Conservation (phyloP, 1,284 basidiomycete species). For the Tylopilus orsonianus region DNA sequence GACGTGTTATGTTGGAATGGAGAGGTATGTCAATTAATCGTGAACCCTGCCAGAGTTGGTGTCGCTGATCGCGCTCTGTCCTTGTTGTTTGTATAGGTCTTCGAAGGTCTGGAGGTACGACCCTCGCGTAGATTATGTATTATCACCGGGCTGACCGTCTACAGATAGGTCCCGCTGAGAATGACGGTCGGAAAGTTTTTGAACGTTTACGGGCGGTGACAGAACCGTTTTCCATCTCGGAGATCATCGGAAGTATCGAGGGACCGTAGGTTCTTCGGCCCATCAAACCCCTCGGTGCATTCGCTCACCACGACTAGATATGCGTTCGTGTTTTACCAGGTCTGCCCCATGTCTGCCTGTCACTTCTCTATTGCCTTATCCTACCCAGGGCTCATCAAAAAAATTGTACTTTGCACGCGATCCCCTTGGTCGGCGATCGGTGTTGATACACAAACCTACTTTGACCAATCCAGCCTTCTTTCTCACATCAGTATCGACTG, state of each 20-base stretch:
- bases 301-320: constrained; percentile 51
- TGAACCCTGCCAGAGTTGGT: not conserved
- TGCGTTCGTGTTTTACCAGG: constrained; percentile 80
- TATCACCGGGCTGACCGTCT: constrained; percentile 3
- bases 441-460: constrained; percentile 68
- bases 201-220: constrained; percentile 42
- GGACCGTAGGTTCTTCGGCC: constrained; percentile 73
- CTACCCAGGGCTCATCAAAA: constrained; percentile 41
- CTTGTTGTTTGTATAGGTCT: constrained; percentile 51
- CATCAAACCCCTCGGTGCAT: constrained; percentile 4
- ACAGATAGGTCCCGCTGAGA: constrained; percentile 58
- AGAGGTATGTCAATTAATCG: constrained; percentile 53
- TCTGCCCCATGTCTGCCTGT: constrained; percentile 33
- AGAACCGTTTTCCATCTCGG: constrained; percentile 45
- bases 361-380: constrained; percentile 8
- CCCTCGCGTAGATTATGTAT: not conserved
- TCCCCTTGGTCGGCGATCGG: constrained; percentile 87
- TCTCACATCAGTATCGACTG: constrained; percentile 66
- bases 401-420: constrained; percentile 82
- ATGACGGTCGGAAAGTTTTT: constrained; percentile 78
- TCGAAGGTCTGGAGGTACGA: constrained; percentile 68
- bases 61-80: constrained; percentile 1
- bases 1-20: constrained; percentile 89
- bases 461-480: constrained; percentile 51
- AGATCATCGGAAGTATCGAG: constrained; percentile 67